Conservation (phyloP, 2,329 filamentous ascomycete genomes). For the Nannizzia gypsea region DNA sequence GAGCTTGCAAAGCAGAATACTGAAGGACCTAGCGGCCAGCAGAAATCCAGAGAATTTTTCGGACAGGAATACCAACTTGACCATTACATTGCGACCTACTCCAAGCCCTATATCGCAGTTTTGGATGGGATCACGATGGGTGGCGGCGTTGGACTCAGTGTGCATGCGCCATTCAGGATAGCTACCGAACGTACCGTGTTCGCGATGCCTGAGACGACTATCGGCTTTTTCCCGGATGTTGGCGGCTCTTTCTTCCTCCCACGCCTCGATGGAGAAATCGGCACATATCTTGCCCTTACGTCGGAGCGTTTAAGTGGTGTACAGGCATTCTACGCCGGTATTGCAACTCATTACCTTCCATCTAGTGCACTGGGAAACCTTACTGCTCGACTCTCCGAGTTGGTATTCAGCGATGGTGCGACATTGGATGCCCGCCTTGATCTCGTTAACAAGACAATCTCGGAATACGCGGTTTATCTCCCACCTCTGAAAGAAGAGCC, state of each 20-base stretch:
- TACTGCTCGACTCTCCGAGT: conserved; percentile 74
- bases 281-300: conserved; percentile 87
- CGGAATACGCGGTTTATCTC: conserved; percentile 80
- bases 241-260: conserved; percentile 94
- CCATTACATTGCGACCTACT: conserved; percentile 86
- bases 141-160: conserved; percentile 83
- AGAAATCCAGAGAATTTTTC: conserved; percentile 74
- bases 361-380: conserved; percentile 72
- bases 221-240: conserved; percentile 97
- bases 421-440: conserved; percentile 49
- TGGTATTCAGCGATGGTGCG: conserved; percentile 74
- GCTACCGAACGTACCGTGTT: conserved; percentile 92
- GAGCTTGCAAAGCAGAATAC: conserved; percentile 62
- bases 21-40: conserved; percentile 55
- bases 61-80: conserved; percentile 91
- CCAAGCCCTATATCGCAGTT: conserved; percentile 85
- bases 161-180: conserved; percentile 92
- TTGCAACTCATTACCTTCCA: conserved; percentile 94
- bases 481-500: conserved; percentile 51
- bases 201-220: conserved; percentile 96
- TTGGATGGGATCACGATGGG: conserved; percentile 99
- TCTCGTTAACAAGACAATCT: conserved; percentile 74
- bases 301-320: conserved; percentile 71
- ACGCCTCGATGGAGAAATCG: conserved; percentile 70
- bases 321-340: conserved; percentile 77